Conservation (phyloP, 2,329 filamentous ascomycete genomes). For the Diaporthe batatas region DNA sequence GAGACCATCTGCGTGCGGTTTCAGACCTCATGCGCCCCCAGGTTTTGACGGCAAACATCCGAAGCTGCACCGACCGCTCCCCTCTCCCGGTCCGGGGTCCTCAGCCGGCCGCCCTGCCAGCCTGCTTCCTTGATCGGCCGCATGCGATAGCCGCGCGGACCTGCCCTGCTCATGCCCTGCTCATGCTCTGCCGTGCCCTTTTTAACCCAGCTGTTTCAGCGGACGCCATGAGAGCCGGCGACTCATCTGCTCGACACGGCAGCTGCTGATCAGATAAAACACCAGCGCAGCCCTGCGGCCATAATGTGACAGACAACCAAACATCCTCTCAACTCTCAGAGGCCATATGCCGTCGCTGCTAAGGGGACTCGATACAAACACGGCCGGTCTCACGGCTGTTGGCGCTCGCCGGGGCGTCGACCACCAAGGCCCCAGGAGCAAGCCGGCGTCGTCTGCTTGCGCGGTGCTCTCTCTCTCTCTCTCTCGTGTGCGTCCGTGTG, state of each 20-base stretch:
- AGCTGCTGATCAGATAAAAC: slow-evolving; percentile 30
- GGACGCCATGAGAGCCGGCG: slow-evolving; percentile 9
- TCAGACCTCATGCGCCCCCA: slow-evolving; percentile 31
- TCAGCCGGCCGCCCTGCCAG: slow-evolving; percentile 6
- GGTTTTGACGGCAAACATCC: slow-evolving; percentile 29
- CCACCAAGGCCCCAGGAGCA: slow-evolving; percentile 5
- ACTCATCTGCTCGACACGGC: slow-evolving; percentile 16
- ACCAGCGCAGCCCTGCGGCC: slow-evolving; percentile 27
- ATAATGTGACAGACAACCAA: slow-evolving; percentile 12
- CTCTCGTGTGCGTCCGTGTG: slow-evolving; percentile 1
- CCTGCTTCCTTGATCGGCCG: neutral
- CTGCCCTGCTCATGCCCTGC: neutral
- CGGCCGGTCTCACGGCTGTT: neutral
- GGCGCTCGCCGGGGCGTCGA: slow-evolving; percentile 15
- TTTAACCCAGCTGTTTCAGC: slow-evolving; percentile 23
- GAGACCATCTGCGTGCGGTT: slow-evolving; percentile 23
- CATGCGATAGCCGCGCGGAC: slow-evolving; percentile 23
- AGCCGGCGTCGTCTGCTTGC: neutral
- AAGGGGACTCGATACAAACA: slow-evolving; percentile 14
- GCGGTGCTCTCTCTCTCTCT: neutral
- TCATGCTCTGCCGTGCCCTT: slow-evolving; percentile 12
- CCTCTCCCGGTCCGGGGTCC: slow-evolving; percentile 4
- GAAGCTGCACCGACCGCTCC: slow-evolving; percentile 18
- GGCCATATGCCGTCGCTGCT: slow-evolving; percentile 4
- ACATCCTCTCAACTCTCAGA: neutral